A percentile compares a stretch with the other conserved stretches of the same genome.
These are phyloP conservation scores for Trapa incisa DNA, from an alignment of 345 rosid species.

Conservation along the genomic window DNA sequence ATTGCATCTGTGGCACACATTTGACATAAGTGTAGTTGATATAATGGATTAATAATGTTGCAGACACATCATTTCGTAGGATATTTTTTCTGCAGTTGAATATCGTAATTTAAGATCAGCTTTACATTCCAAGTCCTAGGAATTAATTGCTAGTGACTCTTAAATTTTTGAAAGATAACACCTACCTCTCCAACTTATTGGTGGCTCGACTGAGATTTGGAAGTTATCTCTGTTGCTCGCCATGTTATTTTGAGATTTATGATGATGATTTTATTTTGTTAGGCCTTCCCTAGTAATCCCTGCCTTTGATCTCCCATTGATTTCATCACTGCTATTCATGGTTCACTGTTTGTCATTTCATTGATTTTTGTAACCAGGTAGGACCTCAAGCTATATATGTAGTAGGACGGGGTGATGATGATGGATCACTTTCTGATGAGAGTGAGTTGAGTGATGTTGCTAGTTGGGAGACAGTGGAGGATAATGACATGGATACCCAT, in stretches of 20 bases:
- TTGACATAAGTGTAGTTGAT: neutral
- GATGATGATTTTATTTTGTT: neutral
- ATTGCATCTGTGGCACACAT: neutral
- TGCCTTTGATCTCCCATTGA: neutral
- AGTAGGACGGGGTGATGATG: slow-evolving; percentile 90
- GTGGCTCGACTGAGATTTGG: neutral
- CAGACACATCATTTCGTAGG: neutral
- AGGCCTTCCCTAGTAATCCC: neutral
- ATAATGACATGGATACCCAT: slow-evolving; percentile 49
- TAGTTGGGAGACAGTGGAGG: slow-evolving; percentile 93
- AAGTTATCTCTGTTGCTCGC: neutral
- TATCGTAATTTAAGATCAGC: neutral
- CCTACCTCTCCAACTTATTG: neutral
- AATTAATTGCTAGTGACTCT: neutral
- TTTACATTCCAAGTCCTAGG: neutral
- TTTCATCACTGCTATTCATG: neutral
- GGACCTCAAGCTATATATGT: slow-evolving; percentile 98
- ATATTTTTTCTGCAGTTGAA: neutral
- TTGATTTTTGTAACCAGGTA: slow-evolving; percentile 37
- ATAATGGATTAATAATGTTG: neutral
- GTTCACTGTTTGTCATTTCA: neutral
- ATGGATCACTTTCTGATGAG: slow-evolving; percentile 67
- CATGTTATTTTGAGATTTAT: neutral
- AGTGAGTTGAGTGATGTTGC: slow-evolving; percentile 85
- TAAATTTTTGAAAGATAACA: neutral